phyloP scores from a whole-genome alignment of 2,329 filamentous ascomycete species.

The Alternaria triticimaculans region DNA sequence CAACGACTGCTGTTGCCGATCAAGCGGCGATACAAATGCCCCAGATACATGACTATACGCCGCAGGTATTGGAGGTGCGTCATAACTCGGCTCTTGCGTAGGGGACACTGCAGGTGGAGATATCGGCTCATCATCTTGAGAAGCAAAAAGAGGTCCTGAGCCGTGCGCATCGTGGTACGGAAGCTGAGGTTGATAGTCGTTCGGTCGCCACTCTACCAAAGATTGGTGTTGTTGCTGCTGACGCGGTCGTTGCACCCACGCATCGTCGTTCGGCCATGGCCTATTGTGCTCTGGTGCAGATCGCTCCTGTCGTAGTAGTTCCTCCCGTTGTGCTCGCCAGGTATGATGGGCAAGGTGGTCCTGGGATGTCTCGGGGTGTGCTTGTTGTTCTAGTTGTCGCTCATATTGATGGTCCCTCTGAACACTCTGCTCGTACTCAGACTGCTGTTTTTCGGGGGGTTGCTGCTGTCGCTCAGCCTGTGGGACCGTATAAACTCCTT shows the following conservation, averaged over 20 bases:
- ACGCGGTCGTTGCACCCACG: slow-evolving; percentile 19
- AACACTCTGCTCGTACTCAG: background rate
- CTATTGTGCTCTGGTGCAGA: background rate
- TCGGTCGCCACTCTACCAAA: slow-evolving; percentile 11
- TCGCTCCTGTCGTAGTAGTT: slow-evolving; percentile 9
- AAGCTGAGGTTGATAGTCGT: slow-evolving; percentile 10
- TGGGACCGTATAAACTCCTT: slow-evolving; percentile 7
- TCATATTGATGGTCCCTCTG: slow-evolving; percentile 3
- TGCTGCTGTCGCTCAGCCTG: slow-evolving; percentile 5
- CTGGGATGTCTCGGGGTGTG: background rate
- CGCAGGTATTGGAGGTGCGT: slow-evolving; percentile 46
- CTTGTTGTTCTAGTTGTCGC: slow-evolving; percentile 12
- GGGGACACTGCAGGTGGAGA: slow-evolving; percentile 31
- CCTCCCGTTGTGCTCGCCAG: slow-evolving; percentile 11
- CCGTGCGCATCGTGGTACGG: slow-evolving; percentile 31
- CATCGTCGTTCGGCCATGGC: slow-evolving; percentile 9
- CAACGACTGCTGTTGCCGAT: slow-evolving; percentile 20
- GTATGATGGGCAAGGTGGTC: slow-evolving; percentile 1
- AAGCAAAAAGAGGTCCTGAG: slow-evolving; percentile 15
- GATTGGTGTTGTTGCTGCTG: slow-evolving; percentile 16
- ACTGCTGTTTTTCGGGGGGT: slow-evolving; percentile 6
- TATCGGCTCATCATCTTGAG: slow-evolving; percentile 14
- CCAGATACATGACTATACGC: slow-evolving; percentile 44
- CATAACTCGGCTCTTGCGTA: slow-evolving; percentile 39
- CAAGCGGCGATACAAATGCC: slow-evolving; percentile 36